Percentiles rank a stretch among this genome's conserved stretches.
Evolutionary conservation across 345 rosid genomes (phyloP).

Genomic region (Trapa bicornis): DNA sequence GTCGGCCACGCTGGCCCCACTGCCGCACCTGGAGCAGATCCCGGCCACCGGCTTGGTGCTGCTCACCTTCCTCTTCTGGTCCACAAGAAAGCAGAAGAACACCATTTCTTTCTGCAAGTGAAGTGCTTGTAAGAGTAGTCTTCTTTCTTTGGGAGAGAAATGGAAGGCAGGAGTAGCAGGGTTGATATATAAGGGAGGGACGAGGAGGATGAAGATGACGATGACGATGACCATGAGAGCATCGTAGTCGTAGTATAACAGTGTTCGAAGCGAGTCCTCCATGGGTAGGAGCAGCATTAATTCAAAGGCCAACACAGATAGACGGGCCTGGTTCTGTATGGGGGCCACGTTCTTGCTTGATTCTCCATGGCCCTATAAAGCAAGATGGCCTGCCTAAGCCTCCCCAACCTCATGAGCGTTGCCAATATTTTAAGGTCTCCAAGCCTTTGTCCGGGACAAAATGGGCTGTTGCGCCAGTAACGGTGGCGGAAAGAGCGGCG

Average conservation of each 20-base stretch:
- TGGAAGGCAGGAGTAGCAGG: too few species aligned
- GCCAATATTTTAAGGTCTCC: slow-evolving; percentile 18
- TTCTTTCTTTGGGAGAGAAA: neutral
- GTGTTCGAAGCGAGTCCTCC: too few species aligned
- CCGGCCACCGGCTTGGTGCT: slow-evolving; percentile 90
- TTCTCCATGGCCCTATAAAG: slow-evolving; percentile 69
- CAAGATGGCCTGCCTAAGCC: slow-evolving; percentile 29
- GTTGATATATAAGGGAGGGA: too few species aligned
- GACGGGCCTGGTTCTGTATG: slow-evolving; percentile 35
- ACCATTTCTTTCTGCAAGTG: slow-evolving; percentile 28
- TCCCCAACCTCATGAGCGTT: slow-evolving; percentile 56
- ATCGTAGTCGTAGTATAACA: too few species aligned
- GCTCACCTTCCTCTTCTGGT: slow-evolving; percentile 61
- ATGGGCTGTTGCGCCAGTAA: slow-evolving; percentile 59
- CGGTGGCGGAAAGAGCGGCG: neutral
- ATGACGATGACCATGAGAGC: too few species aligned
- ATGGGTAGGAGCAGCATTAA: too few species aligned
- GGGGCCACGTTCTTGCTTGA: slow-evolving; percentile 57
- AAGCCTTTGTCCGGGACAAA: slow-evolving; percentile 5
- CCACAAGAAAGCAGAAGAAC: slow-evolving; percentile 72
- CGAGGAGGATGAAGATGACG: too few species aligned
- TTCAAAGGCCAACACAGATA: neutral
- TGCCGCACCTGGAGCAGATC: slow-evolving; percentile 78
- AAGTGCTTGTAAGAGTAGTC: neutral
- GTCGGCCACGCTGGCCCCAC: slow-evolving; percentile 93